Conservation (phyloP, 345 rosid genomes). For the Gossypium turneri region DNA sequence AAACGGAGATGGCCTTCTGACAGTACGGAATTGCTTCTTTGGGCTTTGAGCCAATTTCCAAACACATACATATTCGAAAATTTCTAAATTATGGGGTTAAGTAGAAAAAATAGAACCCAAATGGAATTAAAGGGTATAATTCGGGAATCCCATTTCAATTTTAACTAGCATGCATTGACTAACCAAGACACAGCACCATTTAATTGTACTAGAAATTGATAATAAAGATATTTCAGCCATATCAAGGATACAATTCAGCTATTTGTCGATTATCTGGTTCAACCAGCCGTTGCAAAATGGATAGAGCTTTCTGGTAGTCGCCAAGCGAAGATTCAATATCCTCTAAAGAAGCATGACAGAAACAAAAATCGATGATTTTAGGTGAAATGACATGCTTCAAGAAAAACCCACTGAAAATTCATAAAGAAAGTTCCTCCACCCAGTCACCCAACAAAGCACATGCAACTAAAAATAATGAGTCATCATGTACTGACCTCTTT, state of each 20-base stretch:
- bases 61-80: slow-evolving; percentile 78
- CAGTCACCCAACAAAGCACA: background rate
- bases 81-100: slow-evolving; percentile 65
- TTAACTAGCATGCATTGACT: background rate
- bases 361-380: background rate
- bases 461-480: background rate
- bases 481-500: slow-evolving; percentile 60
- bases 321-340: slow-evolving; percentile 86
- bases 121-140: background rate
- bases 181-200: background rate
- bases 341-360: slow-evolving; percentile 45
- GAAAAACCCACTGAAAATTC: background rate
- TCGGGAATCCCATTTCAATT: background rate
- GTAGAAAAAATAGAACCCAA: slow-evolving; percentile 17
- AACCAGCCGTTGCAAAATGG: slow-evolving; percentile 68
- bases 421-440: background rate
- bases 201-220: background rate
- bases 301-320: slow-evolving; percentile 80
- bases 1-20: slow-evolving; percentile 70
- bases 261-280: slow-evolving; percentile 81
- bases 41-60: slow-evolving; percentile 76
- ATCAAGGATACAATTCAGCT: slow-evolving; percentile 90
- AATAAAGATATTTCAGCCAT: background rate
- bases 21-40: slow-evolving; percentile 80
- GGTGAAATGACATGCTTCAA: background rate